Evolutionary conservation across 2,329 filamentous ascomycete species (phyloP).

Genomic region (Neoascochyta sp.): DNA sequence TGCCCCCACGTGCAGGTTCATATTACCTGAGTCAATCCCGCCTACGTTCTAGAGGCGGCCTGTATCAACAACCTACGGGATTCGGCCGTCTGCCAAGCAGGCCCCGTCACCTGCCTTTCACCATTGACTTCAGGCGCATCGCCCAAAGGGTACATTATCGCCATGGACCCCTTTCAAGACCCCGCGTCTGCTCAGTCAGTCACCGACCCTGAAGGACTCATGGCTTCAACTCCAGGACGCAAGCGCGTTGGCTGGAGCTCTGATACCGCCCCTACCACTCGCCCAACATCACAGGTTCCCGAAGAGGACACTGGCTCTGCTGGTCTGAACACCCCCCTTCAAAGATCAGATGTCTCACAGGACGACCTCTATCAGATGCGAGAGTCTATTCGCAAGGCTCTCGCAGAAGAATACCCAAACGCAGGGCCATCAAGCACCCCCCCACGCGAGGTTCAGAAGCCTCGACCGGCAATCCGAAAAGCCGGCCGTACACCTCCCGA

Average conservation of each 20-base stretch:
- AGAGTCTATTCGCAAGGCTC: constrained; percentile 34
- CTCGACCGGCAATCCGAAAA: constrained; percentile 39
- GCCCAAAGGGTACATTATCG: constrained; percentile 17
- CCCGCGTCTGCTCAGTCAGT: constrained; percentile 14
- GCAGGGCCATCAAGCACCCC: constrained; percentile 14
- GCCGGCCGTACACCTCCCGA: constrained; percentile 30
- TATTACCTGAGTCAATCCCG: constrained; percentile 12
- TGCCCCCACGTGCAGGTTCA: constrained; percentile 15
- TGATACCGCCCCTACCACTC: constrained; percentile 14
- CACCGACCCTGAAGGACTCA: constrained; percentile 20
- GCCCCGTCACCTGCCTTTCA: constrained; percentile 2
- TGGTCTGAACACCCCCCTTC: constrained; percentile 27
- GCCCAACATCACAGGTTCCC: constrained; percentile 12
- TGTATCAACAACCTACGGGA: constrained; percentile 6
- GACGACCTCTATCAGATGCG: constrained; percentile 33
- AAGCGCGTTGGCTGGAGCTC: constrained; percentile 37
- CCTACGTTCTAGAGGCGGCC: constrained; percentile 13
- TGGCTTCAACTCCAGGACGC: constrained; percentile 25
- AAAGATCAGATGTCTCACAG: constrained; percentile 32
- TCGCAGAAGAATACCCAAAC: constrained; percentile 26
- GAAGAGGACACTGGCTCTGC: constrained; percentile 27
- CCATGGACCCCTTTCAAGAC: constrained; percentile 27
- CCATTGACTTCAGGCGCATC: constrained; percentile 1
- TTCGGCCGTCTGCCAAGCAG: constrained; percentile 6
- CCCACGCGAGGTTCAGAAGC: constrained; percentile 29